Evolutionary conservation across 805 yeast species (phyloP), one percentile per base, ranked within the genome.

Genomic region (Nakazawaea pomicola): DNA sequence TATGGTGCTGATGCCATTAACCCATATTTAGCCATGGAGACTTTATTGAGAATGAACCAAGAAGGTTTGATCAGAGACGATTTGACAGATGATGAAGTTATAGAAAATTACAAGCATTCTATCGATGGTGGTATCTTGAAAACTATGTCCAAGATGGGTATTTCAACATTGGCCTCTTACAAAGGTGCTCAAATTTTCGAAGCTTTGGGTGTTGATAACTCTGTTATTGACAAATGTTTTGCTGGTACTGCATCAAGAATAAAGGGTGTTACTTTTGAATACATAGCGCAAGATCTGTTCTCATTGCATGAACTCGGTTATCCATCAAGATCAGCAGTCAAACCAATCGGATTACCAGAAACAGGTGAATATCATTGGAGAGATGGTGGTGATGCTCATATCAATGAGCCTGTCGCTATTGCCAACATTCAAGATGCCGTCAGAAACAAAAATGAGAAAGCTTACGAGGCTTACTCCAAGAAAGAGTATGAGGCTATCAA

Each of bases 91-190:
- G 76, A 74, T 24, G 58, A 76, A 50, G 72, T 89, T 45, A 64
- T 90, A 47, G 70, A 70, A 39, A 91, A 91, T 70, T 91, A 88
- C 68, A 85, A 83, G 58, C 72, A 78, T 50, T 83, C 97, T 10
- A 72, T 86, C 45, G 95, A 91, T 58, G 83, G 88, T 41, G 98
- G 98, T 65, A 83, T 91, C 53, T 70, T 88, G 54, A 91, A 93
- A 70, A 97, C 93, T 46, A 91, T 91, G 99, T 88, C 97, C 28
- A 91, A 93, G 73, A 93, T 91, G 98, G 99, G 99, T 72, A 93
- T 91, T 54, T 90, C 98, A 24, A 93, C 99, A 23, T 72, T 91
- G 60, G 96, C 97, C 10, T 87, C 96, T n/a, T 91, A 91, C 68
- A 91, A 91, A 68, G 98, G 98, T 64, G 99, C 99, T 21, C 99